Percentiles rank a stretch among this genome's conserved stretches.
These are phyloP conservation scores for Russula emetica DNA, from an alignment of 768 basidiomycete species.

Conservation along the genomic window DNA sequence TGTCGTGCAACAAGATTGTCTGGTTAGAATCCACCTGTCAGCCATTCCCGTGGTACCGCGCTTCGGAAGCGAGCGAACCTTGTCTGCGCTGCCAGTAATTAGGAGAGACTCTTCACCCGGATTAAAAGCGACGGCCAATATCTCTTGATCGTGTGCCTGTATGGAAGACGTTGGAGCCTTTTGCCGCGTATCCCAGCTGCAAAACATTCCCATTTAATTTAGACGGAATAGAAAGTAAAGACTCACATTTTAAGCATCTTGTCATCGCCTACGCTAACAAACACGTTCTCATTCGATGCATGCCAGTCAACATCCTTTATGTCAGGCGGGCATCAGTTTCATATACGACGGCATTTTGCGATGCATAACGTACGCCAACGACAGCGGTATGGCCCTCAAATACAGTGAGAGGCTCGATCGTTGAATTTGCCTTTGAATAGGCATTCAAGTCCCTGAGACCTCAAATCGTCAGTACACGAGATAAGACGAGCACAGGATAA, in stretches of 20 bases:
- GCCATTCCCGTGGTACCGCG: not conserved
- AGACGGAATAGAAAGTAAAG: not conserved
- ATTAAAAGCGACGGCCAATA: constrained; percentile 87
- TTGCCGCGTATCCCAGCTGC: constrained; percentile 89
- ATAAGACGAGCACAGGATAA: not conserved
- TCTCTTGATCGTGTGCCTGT: constrained; percentile 87
- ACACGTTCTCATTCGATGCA: constrained; percentile 69
- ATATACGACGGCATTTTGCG: not conserved
- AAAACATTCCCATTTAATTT: constrained; percentile 13
- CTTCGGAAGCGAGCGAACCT: constrained; percentile 48
- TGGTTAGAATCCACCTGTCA: constrained; percentile 33
- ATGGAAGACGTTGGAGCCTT: constrained; percentile 62
- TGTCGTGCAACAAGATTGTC: constrained; percentile 88
- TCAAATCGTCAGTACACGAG: constrained; percentile 9
- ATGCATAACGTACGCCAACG: constrained; percentile 66
- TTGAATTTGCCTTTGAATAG: constrained; percentile 71
- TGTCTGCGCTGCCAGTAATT: constrained; percentile 90
- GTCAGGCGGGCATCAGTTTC: not conserved
- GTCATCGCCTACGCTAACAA: constrained; percentile 96
- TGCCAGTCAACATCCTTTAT: constrained; percentile 96
- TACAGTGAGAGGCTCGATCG: constrained; percentile 77
- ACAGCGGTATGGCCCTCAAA: constrained; percentile 89
- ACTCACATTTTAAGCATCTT: constrained; percentile 88
- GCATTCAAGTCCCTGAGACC: constrained; percentile 80
- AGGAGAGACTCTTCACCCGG: constrained; percentile 75